Conservation (phyloP, 257 asterid species). For the Eucommia ulmoides region DNA sequence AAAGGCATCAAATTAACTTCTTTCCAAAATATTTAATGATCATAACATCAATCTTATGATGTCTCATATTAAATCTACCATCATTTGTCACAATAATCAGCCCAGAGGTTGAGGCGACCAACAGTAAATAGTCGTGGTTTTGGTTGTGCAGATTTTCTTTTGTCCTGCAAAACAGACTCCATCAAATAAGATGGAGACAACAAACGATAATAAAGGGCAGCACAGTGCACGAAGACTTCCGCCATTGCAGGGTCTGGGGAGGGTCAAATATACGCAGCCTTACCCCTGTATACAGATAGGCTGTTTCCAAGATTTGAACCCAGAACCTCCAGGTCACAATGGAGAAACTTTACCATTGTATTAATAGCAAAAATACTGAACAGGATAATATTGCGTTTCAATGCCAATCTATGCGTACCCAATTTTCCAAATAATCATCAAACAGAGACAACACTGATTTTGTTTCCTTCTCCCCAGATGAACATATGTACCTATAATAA, state of each 20-base stretch:
- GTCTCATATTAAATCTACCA: conserved; percentile 29
- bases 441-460: conserved; percentile 67
- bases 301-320: no score
- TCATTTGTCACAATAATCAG: conserved; percentile 91
- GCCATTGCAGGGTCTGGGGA: no score
- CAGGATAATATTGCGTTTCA: no score
- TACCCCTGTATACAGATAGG: no score
- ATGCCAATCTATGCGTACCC: conserved; percentile 34
- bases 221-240: no score
- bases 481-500: conserved; percentile 78
- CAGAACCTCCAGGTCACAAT: no score
- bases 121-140: conserved; percentile 86
- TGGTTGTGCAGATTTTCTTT: conserved; percentile 60
- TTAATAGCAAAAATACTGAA: no score
- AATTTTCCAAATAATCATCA: conserved; percentile 64
- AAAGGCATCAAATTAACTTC: background rate
- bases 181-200: no score
- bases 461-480: conserved; percentile 84
- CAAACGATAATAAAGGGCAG: no score
- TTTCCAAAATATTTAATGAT: background rate
- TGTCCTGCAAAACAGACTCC: no score
- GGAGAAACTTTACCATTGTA: no score
- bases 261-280: no score
- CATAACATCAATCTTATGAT: background rate
- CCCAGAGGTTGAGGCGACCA: conserved; percentile 98